Evolutionary conservation across 176 grass and related monocot species (phyloP).

Genomic region (Saccharum officinarum): DNA sequence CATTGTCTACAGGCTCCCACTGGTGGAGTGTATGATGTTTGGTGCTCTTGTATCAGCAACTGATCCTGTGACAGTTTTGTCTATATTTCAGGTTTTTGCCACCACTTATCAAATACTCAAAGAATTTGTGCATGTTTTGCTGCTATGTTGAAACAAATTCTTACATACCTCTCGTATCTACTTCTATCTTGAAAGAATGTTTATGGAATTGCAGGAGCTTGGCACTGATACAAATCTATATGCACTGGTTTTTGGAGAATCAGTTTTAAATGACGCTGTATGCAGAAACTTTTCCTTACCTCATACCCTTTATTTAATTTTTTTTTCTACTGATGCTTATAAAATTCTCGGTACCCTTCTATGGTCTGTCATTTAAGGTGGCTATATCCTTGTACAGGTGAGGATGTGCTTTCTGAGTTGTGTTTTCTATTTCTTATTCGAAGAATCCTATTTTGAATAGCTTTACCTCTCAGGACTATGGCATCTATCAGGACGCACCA

Average conservation of each 20-base stretch:
- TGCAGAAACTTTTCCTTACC: slow-evolving; percentile 26
- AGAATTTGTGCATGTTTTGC: slow-evolving; percentile 8
- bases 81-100: slow-evolving; percentile 89
- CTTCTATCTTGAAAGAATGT: not conserved
- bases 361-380: slow-evolving; percentile 58
- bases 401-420: not conserved
- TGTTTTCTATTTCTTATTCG: not conserved
- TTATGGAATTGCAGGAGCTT: slow-evolving; percentile 67
- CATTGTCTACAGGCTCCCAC: slow-evolving; percentile 75
- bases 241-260: slow-evolving; percentile 96
- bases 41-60: slow-evolving; percentile 96
- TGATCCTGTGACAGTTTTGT: slow-evolving; percentile 94
- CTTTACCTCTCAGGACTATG: slow-evolving; percentile 55
- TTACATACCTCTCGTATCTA: not conserved
- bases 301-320: slow-evolving; percentile 17
- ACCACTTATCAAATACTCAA: slow-evolving; percentile 12
- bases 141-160: not conserved
- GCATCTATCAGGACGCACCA: slow-evolving; percentile 55
- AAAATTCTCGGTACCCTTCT: slow-evolving; percentile 30
- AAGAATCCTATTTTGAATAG: slow-evolving; percentile 8
- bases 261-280: slow-evolving; percentile 93
- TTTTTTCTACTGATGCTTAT: slow-evolving; percentile 33
- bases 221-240: slow-evolving; percentile 91
- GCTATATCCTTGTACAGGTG: slow-evolving; percentile 97
- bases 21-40: slow-evolving; percentile 98